phyloP scores from a whole-genome alignment of 352 stramenopile genomes.

The Bremia lactucae region DNA sequence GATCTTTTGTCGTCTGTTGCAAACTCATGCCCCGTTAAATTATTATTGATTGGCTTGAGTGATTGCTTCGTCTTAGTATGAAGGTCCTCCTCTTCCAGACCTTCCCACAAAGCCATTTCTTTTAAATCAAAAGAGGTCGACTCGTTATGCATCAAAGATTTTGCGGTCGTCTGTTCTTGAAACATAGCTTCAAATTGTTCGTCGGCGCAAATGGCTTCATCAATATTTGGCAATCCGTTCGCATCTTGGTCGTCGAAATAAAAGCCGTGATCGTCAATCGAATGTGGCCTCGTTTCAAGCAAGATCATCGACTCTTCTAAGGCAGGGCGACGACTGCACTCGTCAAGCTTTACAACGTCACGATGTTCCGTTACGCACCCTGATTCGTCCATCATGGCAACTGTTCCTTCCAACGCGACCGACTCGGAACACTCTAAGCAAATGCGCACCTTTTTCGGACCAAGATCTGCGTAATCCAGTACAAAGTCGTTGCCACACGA shows the following conservation, averaged over 20 bases:
- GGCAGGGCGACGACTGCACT: conserved; percentile 20
- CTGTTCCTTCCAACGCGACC: conserved; percentile 23
- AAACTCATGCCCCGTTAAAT: conserved; percentile 11
- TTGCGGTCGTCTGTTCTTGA: conserved; percentile 9
- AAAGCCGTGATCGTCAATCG: conserved; percentile 48
- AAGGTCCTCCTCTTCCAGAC: conserved; percentile 5
- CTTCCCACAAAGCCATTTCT: conserved; percentile 16
- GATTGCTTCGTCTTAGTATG: conserved; percentile 23
- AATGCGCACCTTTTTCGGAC: conserved; percentile 60
- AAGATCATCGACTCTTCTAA: conserved; percentile 37
- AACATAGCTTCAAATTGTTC: conserved; percentile 49
- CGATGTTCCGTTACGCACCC: conserved; percentile 4
- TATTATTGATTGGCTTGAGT: conserved; percentile 20
- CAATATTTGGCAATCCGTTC: conserved; percentile 36
- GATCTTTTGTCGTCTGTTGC: conserved; percentile 2
- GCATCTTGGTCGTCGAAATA: conserved; percentile 43
- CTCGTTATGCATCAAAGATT: no score
- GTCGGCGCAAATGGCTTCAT: conserved; percentile 59
- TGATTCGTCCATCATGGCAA: conserved; percentile 13
- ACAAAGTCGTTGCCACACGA: conserved; percentile 38
- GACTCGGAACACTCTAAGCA: conserved; percentile 48
- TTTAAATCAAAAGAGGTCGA: no score
- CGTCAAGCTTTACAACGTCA: no score
- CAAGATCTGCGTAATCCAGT: conserved; percentile 35
- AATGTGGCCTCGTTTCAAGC: conserved; percentile 23